Conservation (phyloP, 1,284 basidiomycete genomes). For the Cystobasidium slooffiae region DNA sequence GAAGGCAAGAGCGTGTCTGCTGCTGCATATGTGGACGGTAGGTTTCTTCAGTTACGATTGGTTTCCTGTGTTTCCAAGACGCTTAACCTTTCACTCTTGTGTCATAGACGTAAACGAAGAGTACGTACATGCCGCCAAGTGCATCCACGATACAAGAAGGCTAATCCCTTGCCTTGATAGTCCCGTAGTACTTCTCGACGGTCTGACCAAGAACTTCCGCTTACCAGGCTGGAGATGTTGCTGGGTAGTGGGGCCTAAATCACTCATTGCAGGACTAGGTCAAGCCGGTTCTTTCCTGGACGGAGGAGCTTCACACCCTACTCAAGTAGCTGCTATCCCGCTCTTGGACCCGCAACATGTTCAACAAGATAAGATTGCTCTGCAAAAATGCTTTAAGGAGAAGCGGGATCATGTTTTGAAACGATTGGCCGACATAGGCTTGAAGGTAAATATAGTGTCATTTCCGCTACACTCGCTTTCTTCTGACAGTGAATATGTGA, state of each 20-base stretch:
- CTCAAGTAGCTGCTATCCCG: constrained; percentile 82
- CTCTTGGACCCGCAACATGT: constrained; percentile 72
- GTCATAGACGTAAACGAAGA: constrained; percentile 70
- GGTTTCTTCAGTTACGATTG: constrained; percentile 36
- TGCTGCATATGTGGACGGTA: constrained; percentile 73
- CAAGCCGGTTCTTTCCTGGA: constrained; percentile 67
- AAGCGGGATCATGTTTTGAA: constrained; percentile 88
- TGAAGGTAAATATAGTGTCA: constrained; percentile 66
- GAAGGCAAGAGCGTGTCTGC: constrained; percentile 82
- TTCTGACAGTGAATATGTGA: no score
- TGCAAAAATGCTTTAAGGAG: constrained; percentile 73
- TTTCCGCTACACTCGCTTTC: neutral
- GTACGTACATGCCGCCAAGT: neutral
- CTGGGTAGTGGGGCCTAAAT: constrained; percentile 95
- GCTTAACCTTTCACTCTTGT: neutral
- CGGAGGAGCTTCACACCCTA: constrained; percentile 52
- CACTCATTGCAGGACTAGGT: constrained; percentile 79
- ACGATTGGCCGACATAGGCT: constrained; percentile 75
- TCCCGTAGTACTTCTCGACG: constrained; percentile 82
- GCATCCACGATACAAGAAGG: neutral
- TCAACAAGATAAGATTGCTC: constrained; percentile 67
- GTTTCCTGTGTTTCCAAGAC: neutral
- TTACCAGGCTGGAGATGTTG: constrained; percentile 80
- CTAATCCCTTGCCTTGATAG: constrained; percentile 57
- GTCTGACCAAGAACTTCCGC: constrained; percentile 79